Evolutionary conservation across 371 early-diverging fungal genomes (phyloP), one percentile per base, ranked within the genome.

Genomic region (Blastocladiella emersonii): DNA sequence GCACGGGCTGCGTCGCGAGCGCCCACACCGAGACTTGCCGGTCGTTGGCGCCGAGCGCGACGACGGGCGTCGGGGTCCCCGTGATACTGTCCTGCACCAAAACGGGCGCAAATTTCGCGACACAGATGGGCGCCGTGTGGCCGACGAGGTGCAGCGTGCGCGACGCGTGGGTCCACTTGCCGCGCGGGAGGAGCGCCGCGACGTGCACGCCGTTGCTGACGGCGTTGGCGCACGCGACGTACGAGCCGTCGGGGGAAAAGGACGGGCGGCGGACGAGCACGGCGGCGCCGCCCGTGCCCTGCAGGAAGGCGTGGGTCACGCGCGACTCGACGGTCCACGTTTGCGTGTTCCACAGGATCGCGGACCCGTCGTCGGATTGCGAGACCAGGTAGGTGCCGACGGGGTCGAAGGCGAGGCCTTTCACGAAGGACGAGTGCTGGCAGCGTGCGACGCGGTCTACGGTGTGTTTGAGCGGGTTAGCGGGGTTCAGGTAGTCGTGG

Each of bases 381-480:
- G 93, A 82, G 2, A 97, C 95, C 45, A 98, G 72, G 67, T 82
- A 96, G 68, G 89, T 85, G 27, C 95, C 95, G 5, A 87, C 87
- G 15, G 98, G 98, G 74, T 97, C 98, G 85, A 93, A 97, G 3
- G 93, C 80, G 2, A 98, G 70, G 2, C 98, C 98, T 72, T 98
- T 98, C 23, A 97, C 96, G 71, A 95, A 93, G 32, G 90, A 92
- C 23, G 75, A 67, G 65, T 94, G 95, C 36, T 77, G 81, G 64
- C 84, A 82, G 34, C 94, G 71, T 37, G 74, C 78, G 34, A 88
- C 70, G 51, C 77, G 78, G 25, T 85, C 87, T 83, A 63, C 45
- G 30, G 37, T n/a, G n/a, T n/a, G n/a, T n/a, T n/a, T n/a, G n/a
- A n/a, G n/a, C n/a, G n/a, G n/a, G n/a, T n/a, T n/a, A n/a, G n/a